Evolutionary conservation across 176 grass and related monocot genomes (phyloP), one percentile per base, ranked within the genome.

Genomic region (Bromus sterilis): DNA sequence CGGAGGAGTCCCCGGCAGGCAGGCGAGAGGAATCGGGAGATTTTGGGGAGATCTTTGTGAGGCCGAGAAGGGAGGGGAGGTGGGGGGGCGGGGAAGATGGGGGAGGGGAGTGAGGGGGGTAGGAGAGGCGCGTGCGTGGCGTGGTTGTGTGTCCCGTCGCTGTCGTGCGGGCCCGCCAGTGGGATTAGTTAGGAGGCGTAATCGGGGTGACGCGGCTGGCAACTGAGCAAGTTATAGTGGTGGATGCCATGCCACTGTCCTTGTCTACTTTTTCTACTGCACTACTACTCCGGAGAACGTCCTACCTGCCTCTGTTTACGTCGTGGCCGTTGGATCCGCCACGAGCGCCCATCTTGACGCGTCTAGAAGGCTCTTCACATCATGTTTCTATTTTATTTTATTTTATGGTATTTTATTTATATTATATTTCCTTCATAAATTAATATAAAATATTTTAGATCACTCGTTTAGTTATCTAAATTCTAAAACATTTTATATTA

Each of bases 91-190:
- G 18, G 49, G 49, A 53, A 36, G 72, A 18, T 44, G 18, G 24
- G 16, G 23, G 23, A 21, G 26, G 30, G 12, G 36, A 8, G 85
- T n/a, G 71, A 26, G 36, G 46, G 2, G 2, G 61, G 67, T 28
- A n/a, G 46, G 16, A 15, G 49, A 8, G 49, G 76, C 37, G 36
- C 16, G 36, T n/a, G 67, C 44, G n/a, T 28, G 37, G 7, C 13
- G 68, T 51, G 33, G 28, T 79, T 71, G 36, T 6, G 34, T 21
- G 11, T 24, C 59, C 57, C 82, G 74, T 84, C 83, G 51, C 75
- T 46, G 21, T 69, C 35, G 25, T 35, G 48, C 48, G 48, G 39
- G 11, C 69, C 24, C 9, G 40, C 2, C 9, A 29, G 32, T 35
- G 11, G 53, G 10, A 3, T 36, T 68, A 42, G 71, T 21, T 53